Conservation (phyloP, 805 yeast genomes). For the Suhomyces canberraensis region DNA sequence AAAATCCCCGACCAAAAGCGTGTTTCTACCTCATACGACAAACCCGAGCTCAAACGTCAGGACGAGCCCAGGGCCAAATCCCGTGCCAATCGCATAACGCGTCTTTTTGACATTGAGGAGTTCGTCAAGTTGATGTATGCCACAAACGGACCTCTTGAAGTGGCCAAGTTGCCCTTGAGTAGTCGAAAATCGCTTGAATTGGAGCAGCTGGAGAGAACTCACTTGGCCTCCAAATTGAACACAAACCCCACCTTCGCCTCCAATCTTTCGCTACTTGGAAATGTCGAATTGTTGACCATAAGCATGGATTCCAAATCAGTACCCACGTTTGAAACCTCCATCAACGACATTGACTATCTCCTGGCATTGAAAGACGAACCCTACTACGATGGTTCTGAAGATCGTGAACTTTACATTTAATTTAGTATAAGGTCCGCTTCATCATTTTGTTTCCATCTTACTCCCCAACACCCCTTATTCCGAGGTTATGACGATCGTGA, state of each 20-base stretch:
- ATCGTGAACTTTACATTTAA: background rate
- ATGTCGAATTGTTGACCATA: slow-evolving; percentile 17
- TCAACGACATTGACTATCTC: slow-evolving; percentile 7
- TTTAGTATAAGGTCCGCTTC: no score
- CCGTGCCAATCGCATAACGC: background rate
- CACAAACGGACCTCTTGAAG: slow-evolving; percentile 4
- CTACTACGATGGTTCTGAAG: slow-evolving; percentile 1
- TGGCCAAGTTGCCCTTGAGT: slow-evolving; percentile 13
- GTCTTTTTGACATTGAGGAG: slow-evolving; percentile 3
- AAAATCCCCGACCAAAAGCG: background rate
- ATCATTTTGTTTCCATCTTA: no score
- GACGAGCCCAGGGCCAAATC: no score
- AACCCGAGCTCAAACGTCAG: no score
- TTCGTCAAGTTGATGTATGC: slow-evolving; percentile 4
- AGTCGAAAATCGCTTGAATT: slow-evolving; percentile 20
- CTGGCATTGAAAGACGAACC: slow-evolving; percentile 7
- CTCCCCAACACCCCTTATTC: no score
- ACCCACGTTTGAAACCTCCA: slow-evolving; percentile 3
- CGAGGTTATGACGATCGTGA: no score
- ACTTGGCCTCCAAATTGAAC: slow-evolving; percentile 12
- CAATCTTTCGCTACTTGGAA: slow-evolving; percentile 17
- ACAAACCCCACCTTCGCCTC: slow-evolving; percentile 5
- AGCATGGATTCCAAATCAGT: background rate
- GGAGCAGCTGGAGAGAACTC: slow-evolving; percentile 15
- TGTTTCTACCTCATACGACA: background rate